Evolutionary conservation across 306 rosid species (phyloP).

Genomic region (Mimosa pudica): DNA sequence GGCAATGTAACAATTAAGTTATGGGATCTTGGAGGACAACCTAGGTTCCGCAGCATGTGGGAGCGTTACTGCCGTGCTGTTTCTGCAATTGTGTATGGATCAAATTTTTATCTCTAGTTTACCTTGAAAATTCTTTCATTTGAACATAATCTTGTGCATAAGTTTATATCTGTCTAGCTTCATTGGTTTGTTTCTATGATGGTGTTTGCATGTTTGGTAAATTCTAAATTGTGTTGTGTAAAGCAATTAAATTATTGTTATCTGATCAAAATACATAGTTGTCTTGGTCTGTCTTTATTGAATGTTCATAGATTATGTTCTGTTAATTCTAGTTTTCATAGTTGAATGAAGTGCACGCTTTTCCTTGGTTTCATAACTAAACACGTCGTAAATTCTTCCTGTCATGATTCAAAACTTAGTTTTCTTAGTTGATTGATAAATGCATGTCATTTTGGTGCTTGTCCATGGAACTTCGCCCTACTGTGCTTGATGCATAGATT

Average conservation of each 20-base stretch:
- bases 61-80: conserved; percentile 92
- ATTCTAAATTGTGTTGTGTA: conserved; percentile 7
- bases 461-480: conserved; percentile 13
- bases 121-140: conserved; percentile 18
- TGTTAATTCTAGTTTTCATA: not conserved
- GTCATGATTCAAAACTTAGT: conserved; percentile 7
- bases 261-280: conserved; percentile 18
- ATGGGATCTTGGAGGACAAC: conserved; percentile 99
- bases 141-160: not conserved
- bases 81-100: conserved; percentile 84
- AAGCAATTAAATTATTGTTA: conserved; percentile 17
- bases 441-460: not conserved
- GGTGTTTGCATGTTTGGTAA: conserved; percentile 30
- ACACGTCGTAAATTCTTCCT: conserved; percentile 17
- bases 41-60: conserved; percentile 98
- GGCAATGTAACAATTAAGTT: conserved; percentile 91
- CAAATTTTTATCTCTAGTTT: conserved; percentile 31
- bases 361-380: not conserved
- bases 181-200: conserved; percentile 20
- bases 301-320: conserved; percentile 7
- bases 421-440: conserved; percentile 15
- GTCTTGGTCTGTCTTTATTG: conserved; percentile 18
- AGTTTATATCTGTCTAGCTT: conserved; percentile 8
- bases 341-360: not conserved
- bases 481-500: not conserved